Evolutionary conservation across 1,284 basidiomycete species (phyloP).

Genomic region (Pseudozyma pruni): DNA sequence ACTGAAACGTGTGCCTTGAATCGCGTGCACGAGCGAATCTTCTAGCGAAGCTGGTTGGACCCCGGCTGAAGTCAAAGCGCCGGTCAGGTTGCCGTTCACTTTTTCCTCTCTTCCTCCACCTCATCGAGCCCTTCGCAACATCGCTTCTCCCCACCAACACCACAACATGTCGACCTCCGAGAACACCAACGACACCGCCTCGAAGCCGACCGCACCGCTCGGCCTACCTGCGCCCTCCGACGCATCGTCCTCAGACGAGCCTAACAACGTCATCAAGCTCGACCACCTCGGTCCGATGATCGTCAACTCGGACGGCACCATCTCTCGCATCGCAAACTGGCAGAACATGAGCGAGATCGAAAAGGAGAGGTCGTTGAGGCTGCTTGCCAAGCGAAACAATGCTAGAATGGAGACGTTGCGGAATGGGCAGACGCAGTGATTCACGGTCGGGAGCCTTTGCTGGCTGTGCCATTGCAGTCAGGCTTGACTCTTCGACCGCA

Average conservation of each 20-base stretch:
- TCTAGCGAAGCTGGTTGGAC: conserved; percentile 12
- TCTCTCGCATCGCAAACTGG: conserved; percentile 61
- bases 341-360: conserved; percentile 49
- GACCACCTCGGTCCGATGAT: conserved; percentile 60
- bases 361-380: conserved; percentile 47
- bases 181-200: not conserved
- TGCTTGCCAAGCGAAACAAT: conserved; percentile 58
- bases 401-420: conserved; percentile 41
- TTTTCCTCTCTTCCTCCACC: not conserved
- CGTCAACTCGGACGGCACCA: conserved; percentile 59
- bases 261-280: conserved; percentile 50
- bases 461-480: no score
- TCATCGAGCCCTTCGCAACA: not conserved
- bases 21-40: conserved; percentile 3
- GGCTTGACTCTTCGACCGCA: no score
- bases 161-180: conserved; percentile 15
- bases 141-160: not conserved
- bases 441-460: no score
- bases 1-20: not conserved
- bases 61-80: not conserved
- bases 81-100: conserved; percentile 8
- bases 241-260: conserved; percentile 5
- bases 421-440: conserved; percentile 1
- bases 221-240: conserved; percentile 46
- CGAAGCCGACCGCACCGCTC: conserved; percentile 13